Conservation (phyloP, 345 rosid species). For the Cardamine occulta region DNA sequence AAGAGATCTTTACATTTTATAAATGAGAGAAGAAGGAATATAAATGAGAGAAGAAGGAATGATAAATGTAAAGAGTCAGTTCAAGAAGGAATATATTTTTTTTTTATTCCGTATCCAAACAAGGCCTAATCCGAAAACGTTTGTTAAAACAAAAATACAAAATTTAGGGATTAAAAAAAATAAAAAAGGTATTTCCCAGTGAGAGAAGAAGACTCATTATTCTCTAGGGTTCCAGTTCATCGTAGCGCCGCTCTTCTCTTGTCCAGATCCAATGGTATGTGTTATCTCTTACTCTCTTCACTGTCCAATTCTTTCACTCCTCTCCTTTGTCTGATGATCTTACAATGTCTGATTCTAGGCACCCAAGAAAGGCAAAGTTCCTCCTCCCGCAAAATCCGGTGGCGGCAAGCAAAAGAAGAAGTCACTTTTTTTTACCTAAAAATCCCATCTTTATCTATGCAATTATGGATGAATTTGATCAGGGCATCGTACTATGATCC, state of each 20-base stretch:
- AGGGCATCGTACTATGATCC: not conserved
- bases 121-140: not conserved
- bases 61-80: not conserved
- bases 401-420: conserved; percentile 48
- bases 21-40: no score
- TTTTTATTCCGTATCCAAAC: not conserved
- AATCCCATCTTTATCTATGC: not conserved
- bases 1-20: not conserved
- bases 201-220: not conserved
- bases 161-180: not conserved
- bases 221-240: not conserved
- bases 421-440: not conserved
- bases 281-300: not conserved
- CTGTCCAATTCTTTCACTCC: not conserved
- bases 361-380: conserved; percentile 46
- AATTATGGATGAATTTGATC: not conserved
- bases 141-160: not conserved
- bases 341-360: conserved; percentile 17
- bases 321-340: not conserved
- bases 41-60: no score
- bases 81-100: not conserved
- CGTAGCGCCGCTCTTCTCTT: conserved; percentile 27
- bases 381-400: conserved; percentile 48
- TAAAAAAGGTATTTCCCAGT: not conserved
- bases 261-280: conserved; percentile 31